Base-by-base conservation (phyloP, 352 stramenopile species). In the Thraustochytrium sp. region DNA sequence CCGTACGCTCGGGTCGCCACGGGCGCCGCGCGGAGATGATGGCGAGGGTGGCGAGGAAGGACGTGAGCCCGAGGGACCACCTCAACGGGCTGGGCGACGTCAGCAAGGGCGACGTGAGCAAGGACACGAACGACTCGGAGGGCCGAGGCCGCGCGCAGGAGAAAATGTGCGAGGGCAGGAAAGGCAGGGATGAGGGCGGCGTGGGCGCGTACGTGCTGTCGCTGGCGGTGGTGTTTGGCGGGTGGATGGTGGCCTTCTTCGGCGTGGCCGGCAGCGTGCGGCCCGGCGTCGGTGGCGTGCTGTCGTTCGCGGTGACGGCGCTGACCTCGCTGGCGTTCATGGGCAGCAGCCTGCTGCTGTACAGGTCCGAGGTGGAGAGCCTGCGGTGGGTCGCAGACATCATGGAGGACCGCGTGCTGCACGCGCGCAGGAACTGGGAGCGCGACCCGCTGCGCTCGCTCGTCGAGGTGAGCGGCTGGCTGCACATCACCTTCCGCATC, bases 241-340 rank as follows among this genome's bases (percentile, higher is more conserved):
- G 68, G 16, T 80, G 68, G 68, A 80, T 80, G 68, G 68, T 80
- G 18, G 68, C 68, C 3, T 26, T 80, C n/a, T 80, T 80, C 31
- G 68, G 68, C 3, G 26, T 80, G 18, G 68, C 68, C 0, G 68
- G 68, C 48, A 46, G 40, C 48, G 68, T 80, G 5, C 26, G 68
- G 26, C 68, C 68, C 16, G 68, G 31, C 26, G 59, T 72, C 29
- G 59, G 59, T 11, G 68, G 68, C 37, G 46, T 80, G 34, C 31
- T 64, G 2, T 46, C 68, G 23, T 80, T 80, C 38, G 51, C 68
- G 38, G 53, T 80, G 13, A 64, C 51, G 1, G 63, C 44, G n/a
- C 34, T 51, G 44, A 26, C 68, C 29, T 29, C 21, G n/a, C 29
- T 80, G 44, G 36, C 34, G 9, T 80, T 80, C 26, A 38, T 80